These are phyloP conservation scores for Candida sp. DNA, from an alignment of 1,139 yeast species.

Conservation along the genomic window DNA sequence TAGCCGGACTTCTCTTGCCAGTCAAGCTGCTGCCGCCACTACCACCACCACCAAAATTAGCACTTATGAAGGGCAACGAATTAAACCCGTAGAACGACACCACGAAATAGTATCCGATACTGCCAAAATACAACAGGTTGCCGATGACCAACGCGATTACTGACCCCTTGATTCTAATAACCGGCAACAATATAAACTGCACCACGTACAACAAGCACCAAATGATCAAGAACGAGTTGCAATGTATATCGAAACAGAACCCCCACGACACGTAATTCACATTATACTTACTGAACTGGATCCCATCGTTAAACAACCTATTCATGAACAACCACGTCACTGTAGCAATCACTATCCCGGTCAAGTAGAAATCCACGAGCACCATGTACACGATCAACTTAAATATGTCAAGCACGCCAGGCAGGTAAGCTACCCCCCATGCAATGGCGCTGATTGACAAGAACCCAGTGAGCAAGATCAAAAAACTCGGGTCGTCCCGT, in stretches of 20 bases:
- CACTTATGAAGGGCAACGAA: slow-evolving; percentile 74
- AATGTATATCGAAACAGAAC: slow-evolving; percentile 92
- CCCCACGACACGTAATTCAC: slow-evolving; percentile 86
- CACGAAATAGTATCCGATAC: slow-evolving; percentile 75
- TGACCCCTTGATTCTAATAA: slow-evolving; percentile 67
- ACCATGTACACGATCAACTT: slow-evolving; percentile 81
- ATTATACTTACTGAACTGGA: slow-evolving; percentile 34
- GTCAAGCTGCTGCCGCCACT: slow-evolving; percentile 40
- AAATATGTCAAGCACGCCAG: slow-evolving; percentile 60
- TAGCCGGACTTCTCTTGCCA: slow-evolving; percentile 28
- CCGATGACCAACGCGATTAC: slow-evolving; percentile 69
- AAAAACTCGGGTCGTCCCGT: slow-evolving; percentile 91
- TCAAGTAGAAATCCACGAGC: slow-evolving; percentile 77
- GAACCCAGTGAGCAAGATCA: slow-evolving; percentile 68
- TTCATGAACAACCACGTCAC: slow-evolving; percentile 76
- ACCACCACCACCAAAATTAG: slow-evolving; percentile 4
- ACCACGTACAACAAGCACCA: slow-evolving; percentile 80
- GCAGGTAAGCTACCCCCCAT: slow-evolving; percentile 89
- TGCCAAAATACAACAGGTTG: slow-evolving; percentile 73
- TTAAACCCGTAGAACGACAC: slow-evolving; percentile 89
- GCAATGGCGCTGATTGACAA: slow-evolving; percentile 78
- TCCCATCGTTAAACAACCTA: slow-evolving; percentile 53
- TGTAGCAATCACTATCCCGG: slow-evolving; percentile 73
- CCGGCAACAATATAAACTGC: slow-evolving; percentile 78
- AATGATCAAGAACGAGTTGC: slow-evolving; percentile 82